Percentiles rank a stretch among this genome's conserved stretches.
Evolutionary conservation across 2,329 filamentous ascomycete species (phyloP).

Genomic region (Pseudogymnoascus sp.): DNA sequence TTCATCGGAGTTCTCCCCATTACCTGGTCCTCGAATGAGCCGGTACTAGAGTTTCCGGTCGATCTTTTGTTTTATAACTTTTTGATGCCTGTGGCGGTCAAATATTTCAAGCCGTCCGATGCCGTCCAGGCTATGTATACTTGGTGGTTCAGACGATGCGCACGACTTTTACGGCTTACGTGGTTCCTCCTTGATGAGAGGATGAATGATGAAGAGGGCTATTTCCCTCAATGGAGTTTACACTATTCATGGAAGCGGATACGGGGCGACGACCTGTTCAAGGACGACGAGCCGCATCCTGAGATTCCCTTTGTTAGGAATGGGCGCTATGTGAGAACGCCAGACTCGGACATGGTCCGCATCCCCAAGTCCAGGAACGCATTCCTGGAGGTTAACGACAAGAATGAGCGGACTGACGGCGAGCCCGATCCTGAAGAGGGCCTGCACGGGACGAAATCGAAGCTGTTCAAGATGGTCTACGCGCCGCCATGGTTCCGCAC

Average conservation of each 20-base stretch:
- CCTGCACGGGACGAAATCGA: conserved; percentile 45
- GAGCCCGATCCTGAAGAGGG: conserved; percentile 44
- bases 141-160: conserved; percentile 94
- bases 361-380: conserved; percentile 77
- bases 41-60: conserved; percentile 87
- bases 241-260: conserved; percentile 39
- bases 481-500: conserved; percentile 76
- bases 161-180: conserved; percentile 69
- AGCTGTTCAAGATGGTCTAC: conserved; percentile 56
- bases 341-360: conserved; percentile 88
- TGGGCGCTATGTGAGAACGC: conserved; percentile 82
- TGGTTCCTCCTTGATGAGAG: conserved; percentile 90
- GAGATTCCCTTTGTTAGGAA: conserved; percentile 51
- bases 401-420: conserved; percentile 58
- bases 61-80: conserved; percentile 97
- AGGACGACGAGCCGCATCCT: conserved; percentile 13
- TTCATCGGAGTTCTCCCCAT: conserved; percentile 74
- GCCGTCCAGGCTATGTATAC: conserved; percentile 77
- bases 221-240: conserved; percentile 55
- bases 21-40: conserved; percentile 87
- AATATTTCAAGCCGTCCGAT: conserved; percentile 77
- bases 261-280: conserved; percentile 9
- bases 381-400: conserved; percentile 67
- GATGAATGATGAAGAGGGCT: conserved; percentile 72
- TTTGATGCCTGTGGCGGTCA: conserved; percentile 79